These are phyloP conservation scores for Sporisorium exsertum DNA, from an alignment of 1,284 basidiomycete genomes.

Conservation along the genomic window DNA sequence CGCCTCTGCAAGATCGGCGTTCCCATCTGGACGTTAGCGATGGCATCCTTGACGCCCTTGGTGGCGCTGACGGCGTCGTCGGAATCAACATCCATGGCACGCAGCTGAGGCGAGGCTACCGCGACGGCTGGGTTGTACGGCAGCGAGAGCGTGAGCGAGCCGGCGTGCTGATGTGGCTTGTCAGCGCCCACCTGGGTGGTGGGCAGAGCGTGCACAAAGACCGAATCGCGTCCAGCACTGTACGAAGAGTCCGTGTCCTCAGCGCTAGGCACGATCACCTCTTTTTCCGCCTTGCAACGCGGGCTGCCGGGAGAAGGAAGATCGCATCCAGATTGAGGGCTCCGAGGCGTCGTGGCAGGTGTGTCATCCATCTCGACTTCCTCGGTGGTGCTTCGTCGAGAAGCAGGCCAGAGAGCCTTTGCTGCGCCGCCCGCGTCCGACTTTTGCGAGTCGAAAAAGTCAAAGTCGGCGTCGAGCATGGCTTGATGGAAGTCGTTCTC, in stretches of 20 bases:
- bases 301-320: slow-evolving; percentile 42
- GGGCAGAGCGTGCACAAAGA: slow-evolving; percentile 61
- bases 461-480: slow-evolving; percentile 64
- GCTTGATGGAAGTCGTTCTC: slow-evolving; percentile 65
- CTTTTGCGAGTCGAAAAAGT: slow-evolving; percentile 50
- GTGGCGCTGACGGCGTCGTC: slow-evolving; percentile 4
- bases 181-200: slow-evolving; percentile 46
- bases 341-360: slow-evolving; percentile 55
- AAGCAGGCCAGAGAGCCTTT: slow-evolving; percentile 23
- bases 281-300: slow-evolving; percentile 30
- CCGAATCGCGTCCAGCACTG: slow-evolving; percentile 38
- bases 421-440: slow-evolving; percentile 14
- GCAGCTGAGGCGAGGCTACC: slow-evolving; percentile 32
- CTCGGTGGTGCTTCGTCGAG: slow-evolving; percentile 23
- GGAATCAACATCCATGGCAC: slow-evolving; percentile 25
- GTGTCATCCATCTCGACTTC: slow-evolving; percentile 50
- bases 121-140: slow-evolving; percentile 48
- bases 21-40: slow-evolving; percentile 14
- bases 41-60: slow-evolving; percentile 9
- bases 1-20: slow-evolving; percentile 47
- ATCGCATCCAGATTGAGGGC: slow-evolving; percentile 49
- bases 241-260: slow-evolving; percentile 18
- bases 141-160: slow-evolving; percentile 55
- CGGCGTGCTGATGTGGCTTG: slow-evolving; percentile 53
- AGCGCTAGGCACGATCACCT: not conserved